Base-by-base conservation (phyloP, 371 early-diverging fungal genomes). In the Saksenaea vasiformis region DNA sequence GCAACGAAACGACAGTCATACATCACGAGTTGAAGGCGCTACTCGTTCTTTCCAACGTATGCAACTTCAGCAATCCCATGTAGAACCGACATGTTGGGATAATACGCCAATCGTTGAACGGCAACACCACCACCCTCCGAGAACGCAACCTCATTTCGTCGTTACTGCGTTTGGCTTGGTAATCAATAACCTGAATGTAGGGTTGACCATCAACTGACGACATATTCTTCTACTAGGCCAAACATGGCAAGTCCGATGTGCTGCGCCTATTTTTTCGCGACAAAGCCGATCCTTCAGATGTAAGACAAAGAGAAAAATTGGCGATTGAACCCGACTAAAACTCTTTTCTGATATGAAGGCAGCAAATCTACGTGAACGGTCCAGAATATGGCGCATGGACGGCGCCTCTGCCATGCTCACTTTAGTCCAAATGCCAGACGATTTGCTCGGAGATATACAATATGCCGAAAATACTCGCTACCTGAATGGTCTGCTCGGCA, bases 101-200 rank as follows among this genome's bases (percentile, higher is more conserved):
- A 14, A 14, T 7, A n/a, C 51, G n/a, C 22, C 5, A 9, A n/a
- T 2, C 11, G 0, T 22, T 28, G 15, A 57, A 35, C n/a, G 19
- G 14, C n/a, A 14, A 22, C 37, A 36, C 24, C n/a, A 26, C 22
- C 58, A 36, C 24, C 36, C 58, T 57, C 38, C 36, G 13, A 57
- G 10, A 22, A 26, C 43, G 7, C 60, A 43, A 41, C 65, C 60
- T 28, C 65, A 56, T 36, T 65, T 65, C 55, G 54, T 54, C n/a
- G 41, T 65, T 35, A 60, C 65, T 26, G 39, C 65, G 1, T 65
- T 65, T 55, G 65, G 60, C 34, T 43, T 39, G 56, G 64, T 63
- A 62, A 7, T 15, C 1, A 27, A 28, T 15, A 14, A 10, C 15
- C 28, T 56, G 26, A 41, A 57, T 1, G 35, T 15, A 22, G 10